phyloP scores from a whole-genome alignment of 2,329 filamentous ascomycete genomes.

The Cercospora sojina region DNA sequence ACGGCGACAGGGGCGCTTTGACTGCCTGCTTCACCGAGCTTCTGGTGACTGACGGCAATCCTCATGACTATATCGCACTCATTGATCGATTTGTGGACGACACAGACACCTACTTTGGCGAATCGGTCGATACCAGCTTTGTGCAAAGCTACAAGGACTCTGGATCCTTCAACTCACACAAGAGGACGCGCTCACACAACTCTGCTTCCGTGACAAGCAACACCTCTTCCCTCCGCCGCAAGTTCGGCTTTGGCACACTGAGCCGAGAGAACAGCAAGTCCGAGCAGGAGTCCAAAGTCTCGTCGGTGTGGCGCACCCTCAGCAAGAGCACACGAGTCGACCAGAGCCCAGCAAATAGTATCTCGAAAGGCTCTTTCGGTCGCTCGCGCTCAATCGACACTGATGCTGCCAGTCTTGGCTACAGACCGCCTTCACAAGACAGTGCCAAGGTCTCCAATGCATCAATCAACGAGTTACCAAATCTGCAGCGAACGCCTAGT shows the following conservation, averaged over 20 bases:
- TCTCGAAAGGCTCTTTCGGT: conserved; percentile 65
- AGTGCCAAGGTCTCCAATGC: conserved; percentile 41
- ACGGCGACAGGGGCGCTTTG: conserved; percentile 82
- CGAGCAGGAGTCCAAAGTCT: conserved; percentile 65
- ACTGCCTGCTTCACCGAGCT: conserved; percentile 88
- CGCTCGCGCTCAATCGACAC: conserved; percentile 78
- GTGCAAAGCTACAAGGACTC: conserved; percentile 26
- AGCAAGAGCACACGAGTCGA: conserved; percentile 71
- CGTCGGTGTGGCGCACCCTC: conserved; percentile 81
- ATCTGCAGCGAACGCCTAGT: conserved; percentile 24
- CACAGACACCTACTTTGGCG: conserved; percentile 82
- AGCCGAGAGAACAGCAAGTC: conserved; percentile 77
- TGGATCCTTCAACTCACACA: conserved; percentile 36
- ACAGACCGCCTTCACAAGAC: conserved; percentile 58
- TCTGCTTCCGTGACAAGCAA: conserved; percentile 80
- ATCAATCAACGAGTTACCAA: conserved; percentile 42
- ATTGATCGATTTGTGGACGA: conserved; percentile 87
- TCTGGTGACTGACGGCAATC: conserved; percentile 71
- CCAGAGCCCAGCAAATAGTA: conserved; percentile 60
- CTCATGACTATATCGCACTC: conserved; percentile 82
- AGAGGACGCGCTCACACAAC: conserved; percentile 60
- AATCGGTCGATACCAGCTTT: conserved; percentile 42
- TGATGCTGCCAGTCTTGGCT: conserved; percentile 49
- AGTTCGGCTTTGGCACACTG: conserved; percentile 73
- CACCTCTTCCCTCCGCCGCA: conserved; percentile 77